Evolutionary conservation across 768 basidiomycete species (phyloP).

Genomic region (Macrolepiota dolichaula): DNA sequence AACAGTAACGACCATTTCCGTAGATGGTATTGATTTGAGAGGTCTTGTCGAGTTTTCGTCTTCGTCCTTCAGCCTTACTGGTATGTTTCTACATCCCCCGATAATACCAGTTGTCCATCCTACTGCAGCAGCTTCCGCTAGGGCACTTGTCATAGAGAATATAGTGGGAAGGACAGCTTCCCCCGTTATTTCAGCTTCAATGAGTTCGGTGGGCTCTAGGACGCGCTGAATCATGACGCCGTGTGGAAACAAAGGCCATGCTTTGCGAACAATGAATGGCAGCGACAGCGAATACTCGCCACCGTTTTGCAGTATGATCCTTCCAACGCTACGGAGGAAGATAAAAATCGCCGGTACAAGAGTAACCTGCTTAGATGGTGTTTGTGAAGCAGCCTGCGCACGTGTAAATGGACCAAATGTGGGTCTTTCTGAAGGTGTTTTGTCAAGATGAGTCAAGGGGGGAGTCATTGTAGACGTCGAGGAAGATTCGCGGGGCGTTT

Average conservation of each 20-base stretch:
- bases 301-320: conserved; percentile 69
- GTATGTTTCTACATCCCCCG: conserved; percentile 34
- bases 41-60: conserved; percentile 48
- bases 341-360: conserved; percentile 66
- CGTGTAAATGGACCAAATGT: conserved; percentile 56
- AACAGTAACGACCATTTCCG: conserved; percentile 64
- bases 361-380: conserved; percentile 30
- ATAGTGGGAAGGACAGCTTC: conserved; percentile 75
- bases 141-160: conserved; percentile 74
- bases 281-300: conserved; percentile 74
- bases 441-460: conserved; percentile 8
- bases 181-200: conserved; percentile 62
- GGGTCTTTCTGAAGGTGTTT: conserved; percentile 22
- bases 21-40: conserved; percentile 52
- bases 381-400: conserved; percentile 35
- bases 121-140: conserved; percentile 69
- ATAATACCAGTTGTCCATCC: conserved; percentile 63
- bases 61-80: conserved; percentile 48
- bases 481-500: conserved; percentile 28
- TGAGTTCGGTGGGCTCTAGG: conserved; percentile 61
- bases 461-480: conserved; percentile 23
- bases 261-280: conserved; percentile 76
- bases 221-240: conserved; percentile 78
- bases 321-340: conserved; percentile 72
- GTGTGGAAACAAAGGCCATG: conserved; percentile 76